phyloP scores from a whole-genome alignment of 1,139 yeast species.

The Lodderomyces margitis region DNA sequence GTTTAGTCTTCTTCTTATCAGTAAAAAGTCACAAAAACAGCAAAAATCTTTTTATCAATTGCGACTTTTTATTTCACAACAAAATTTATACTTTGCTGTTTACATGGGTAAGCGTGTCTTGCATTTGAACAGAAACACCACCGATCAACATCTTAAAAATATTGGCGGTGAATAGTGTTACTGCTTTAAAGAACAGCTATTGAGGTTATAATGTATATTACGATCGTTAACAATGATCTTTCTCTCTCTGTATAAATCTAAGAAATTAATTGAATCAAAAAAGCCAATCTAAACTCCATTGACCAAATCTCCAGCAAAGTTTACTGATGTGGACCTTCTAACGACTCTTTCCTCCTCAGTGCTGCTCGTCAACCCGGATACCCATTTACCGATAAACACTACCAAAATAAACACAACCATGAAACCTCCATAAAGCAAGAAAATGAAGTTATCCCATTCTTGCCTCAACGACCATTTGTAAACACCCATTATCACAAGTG shows the following conservation, averaged over 20 bases:
- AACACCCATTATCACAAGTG: constrained; percentile 26
- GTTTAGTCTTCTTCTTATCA: no score
- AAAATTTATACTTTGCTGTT: no score
- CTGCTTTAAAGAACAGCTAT: no score
- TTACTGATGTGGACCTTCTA: not conserved
- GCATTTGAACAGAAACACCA: constrained; percentile 4
- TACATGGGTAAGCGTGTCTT: constrained; percentile 5
- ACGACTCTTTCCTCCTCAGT: constrained; percentile 4
- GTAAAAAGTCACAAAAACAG: no score
- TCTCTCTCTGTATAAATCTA: no score
- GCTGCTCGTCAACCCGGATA: constrained; percentile 4
- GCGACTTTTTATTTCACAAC: constrained; percentile 1
- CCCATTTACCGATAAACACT: constrained; percentile 1
- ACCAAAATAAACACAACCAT: constrained; percentile 7
- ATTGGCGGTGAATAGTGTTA: not conserved
- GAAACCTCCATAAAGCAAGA: constrained; percentile 11
- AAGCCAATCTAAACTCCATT: not conserved
- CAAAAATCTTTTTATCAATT: no score
- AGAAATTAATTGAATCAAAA: no score
- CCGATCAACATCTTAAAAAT: constrained; percentile 1
- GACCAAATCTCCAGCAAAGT: not conserved
- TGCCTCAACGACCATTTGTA: constrained; percentile 24
- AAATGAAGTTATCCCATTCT: constrained; percentile 12
- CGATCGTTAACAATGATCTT: no score
- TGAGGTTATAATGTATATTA: no score